Conservation (phyloP, 306 rosid genomes). For the Begonia loranthoides region DNA sequence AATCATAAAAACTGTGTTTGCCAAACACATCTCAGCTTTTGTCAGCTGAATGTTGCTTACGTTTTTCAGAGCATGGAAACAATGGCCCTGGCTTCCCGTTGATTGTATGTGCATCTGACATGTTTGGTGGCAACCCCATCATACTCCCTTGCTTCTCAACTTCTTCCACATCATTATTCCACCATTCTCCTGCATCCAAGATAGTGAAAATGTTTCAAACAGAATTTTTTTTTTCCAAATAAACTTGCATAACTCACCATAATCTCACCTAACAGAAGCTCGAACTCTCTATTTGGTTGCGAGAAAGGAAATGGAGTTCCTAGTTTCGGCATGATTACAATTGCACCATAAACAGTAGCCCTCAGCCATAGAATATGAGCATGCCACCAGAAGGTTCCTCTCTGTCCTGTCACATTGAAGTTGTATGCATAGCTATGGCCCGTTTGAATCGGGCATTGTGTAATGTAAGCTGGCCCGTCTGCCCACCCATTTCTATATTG, state of each 20-base stretch:
- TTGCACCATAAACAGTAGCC: conserved; percentile 75
- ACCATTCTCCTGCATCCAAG: conserved; percentile 56
- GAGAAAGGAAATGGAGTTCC: conserved; percentile 62
- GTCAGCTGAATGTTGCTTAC: conserved; percentile 22
- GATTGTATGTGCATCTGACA: conserved; percentile 86
- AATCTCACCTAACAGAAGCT: conserved; percentile 38
- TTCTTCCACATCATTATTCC: conserved; percentile 66
- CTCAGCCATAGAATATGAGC: conserved; percentile 81
- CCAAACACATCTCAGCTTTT: not conserved
- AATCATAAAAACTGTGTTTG: not conserved
- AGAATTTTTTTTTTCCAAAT: not conserved
- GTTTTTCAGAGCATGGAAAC: conserved; percentile 79
- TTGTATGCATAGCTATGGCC: conserved; percentile 55
- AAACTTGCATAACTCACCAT: not conserved
- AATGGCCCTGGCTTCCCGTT: conserved; percentile 93
- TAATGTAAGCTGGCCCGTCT: conserved; percentile 71
- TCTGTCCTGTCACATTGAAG: conserved; percentile 75
- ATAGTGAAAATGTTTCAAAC: not conserved
- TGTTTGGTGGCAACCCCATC: conserved; percentile 72
- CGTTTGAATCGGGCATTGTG: conserved; percentile 66
- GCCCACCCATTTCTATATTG: conserved; percentile 80
- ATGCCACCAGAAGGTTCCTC: conserved; percentile 89
- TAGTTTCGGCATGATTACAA: conserved; percentile 67
- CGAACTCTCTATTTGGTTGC: conserved; percentile 47
- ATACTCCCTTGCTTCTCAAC: conserved; percentile 50